Base-by-base conservation (phyloP, 1,284 basidiomycete species). In the Rhodotorula sp. region DNA sequence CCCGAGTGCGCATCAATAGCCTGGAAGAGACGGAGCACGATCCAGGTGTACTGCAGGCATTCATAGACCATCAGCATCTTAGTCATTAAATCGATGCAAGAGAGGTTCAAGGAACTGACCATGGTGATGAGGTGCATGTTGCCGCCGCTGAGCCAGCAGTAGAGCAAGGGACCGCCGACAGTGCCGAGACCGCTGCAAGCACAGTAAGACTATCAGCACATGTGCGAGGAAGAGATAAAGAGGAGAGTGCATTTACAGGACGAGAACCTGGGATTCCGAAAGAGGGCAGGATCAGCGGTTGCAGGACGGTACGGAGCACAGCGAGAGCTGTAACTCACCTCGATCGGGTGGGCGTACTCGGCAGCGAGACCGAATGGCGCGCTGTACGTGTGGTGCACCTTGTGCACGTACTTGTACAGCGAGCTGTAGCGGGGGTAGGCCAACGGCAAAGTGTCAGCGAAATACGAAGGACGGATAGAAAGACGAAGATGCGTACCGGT, bases 331-430 rank as follows among this genome's bases (percentile, higher is more conserved):
- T 7, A 5, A 24, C 53, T 26, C 30, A 56, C 80, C 75, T 83
- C 82, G 64, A 82, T 77, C 45, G 82, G 82, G 75, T 83, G 82
- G 5, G 82, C 82, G 74, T 97, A 99, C 82, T 99, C 96, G 20
- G 96, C 95, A 14, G 95, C 94, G 60, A 99, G 87, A 78, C 95
- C 95, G 80, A 98, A 97, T 0, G 95, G 95, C 29, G 95, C 95
- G 29, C 91, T 56, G 55, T 56, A 97, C 80, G 96, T 94, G 87
- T 98, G 95, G 82, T 98, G 78, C n/a, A 79, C 37, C 84, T 98
- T 98, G 88, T 99, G 95, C 76, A 98, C 94, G 83, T 96, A 85
- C 84, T 94, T 96, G 87, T 99, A 99, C 68, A 99, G 85, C 8
- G 61, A 42, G 51, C 61, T 62, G 60, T 15, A 22, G 20, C 5